Evolutionary conservation across 75 land plant species (phyloP).

Genomic region (Pseudotsuga menziesii): DNA sequence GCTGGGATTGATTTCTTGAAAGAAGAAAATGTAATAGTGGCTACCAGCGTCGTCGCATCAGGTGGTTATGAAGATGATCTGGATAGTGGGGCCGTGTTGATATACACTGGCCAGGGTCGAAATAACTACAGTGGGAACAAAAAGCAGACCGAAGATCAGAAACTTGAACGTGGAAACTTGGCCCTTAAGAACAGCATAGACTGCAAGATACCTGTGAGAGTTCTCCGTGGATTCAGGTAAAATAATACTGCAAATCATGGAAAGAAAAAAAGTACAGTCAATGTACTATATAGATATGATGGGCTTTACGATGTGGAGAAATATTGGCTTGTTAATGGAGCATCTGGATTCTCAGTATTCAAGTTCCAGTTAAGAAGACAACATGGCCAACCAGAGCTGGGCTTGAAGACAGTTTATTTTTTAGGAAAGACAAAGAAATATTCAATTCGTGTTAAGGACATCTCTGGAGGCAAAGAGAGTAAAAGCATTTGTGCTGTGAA

Average conservation of each 20-base stretch:
- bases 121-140: conserved; percentile 30
- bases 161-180: conserved; percentile 23
- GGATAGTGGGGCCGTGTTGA: conserved; percentile 59
- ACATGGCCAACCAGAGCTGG: conserved; percentile 34
- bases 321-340: conserved; percentile 31
- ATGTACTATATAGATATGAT: conserved; percentile 49
- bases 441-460: conserved; percentile 10
- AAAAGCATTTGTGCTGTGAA: conserved; percentile 14
- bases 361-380: conserved; percentile 41
- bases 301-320: conserved; percentile 55
- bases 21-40: conserved; percentile 24
- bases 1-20: conserved; percentile 66
- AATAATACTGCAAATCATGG: background rate
- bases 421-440: conserved; percentile 9
- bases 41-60: conserved; percentile 72
- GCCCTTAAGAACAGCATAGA: conserved; percentile 27
- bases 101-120: conserved; percentile 84
- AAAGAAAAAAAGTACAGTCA: conserved; percentile 14
- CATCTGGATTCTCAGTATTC: conserved; percentile 32
- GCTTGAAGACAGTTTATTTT: background rate
- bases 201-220: conserved; percentile 23
- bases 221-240: conserved; percentile 15
- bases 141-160: background rate
- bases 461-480: conserved; percentile 19
- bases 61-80: conserved; percentile 77